Conservation (phyloP, 225 moss, liverwort and hornwort species). For the Rhytidiadelphus loreus region DNA sequence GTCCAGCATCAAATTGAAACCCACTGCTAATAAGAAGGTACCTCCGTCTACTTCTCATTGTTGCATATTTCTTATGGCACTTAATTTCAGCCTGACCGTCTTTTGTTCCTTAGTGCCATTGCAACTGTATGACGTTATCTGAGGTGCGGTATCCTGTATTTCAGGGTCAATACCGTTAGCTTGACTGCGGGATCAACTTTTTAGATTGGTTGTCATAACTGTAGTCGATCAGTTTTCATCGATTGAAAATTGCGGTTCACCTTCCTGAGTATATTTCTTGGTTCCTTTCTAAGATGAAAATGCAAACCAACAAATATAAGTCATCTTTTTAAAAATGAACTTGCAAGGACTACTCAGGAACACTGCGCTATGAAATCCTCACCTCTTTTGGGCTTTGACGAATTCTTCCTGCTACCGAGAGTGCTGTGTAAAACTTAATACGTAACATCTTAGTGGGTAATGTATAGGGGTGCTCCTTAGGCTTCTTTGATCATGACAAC, state of each 20-base stretch:
- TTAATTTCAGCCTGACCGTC: background rate
- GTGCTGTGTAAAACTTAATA: background rate
- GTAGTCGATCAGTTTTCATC: background rate
- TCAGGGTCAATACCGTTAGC: background rate
- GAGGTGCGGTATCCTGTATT: background rate
- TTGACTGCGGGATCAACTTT: background rate
- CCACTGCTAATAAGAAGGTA: constrained; percentile 16
- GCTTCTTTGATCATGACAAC: background rate
- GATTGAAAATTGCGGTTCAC: background rate
- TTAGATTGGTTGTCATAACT: background rate
- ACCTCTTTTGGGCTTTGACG: background rate
- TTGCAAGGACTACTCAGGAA: background rate
- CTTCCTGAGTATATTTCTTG: background rate
- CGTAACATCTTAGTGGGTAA: background rate
- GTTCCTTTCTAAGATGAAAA: background rate
- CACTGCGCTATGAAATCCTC: background rate
- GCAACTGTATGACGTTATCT: background rate
- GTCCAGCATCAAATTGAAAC: background rate
- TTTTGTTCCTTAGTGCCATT: background rate
- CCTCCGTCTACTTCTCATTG: background rate
- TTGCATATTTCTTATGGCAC: background rate
- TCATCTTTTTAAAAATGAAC: background rate
- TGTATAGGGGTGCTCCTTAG: background rate
- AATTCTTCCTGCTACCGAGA: background rate
- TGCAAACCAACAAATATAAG: background rate